Conservation (phyloP, 176 grass and related monocot genomes). For the Carex kokanica region DNA sequence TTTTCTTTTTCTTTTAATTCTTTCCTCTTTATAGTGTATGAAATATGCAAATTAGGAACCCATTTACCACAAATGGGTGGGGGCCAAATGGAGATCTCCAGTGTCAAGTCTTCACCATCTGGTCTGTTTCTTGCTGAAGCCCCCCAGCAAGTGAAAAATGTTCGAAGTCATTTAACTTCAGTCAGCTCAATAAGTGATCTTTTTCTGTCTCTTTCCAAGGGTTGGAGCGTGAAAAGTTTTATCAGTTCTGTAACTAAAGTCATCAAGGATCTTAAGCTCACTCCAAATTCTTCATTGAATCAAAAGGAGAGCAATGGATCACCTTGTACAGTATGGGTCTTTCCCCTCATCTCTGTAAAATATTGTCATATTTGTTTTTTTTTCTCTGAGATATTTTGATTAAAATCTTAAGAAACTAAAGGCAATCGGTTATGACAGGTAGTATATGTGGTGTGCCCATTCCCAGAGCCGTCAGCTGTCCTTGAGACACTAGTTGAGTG, state of each 20-base stretch:
- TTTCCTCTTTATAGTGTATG: conserved; percentile 60
- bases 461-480: conserved; percentile 74
- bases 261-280: conserved; percentile 76
- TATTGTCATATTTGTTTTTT: conserved; percentile 11
- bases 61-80: conserved; percentile 63
- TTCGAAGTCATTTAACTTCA: conserved; percentile 43
- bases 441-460: conserved; percentile 92
- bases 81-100: conserved; percentile 64
- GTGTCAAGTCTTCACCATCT: conserved; percentile 62
- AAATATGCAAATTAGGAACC: conserved; percentile 86
- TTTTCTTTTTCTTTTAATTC: conserved; percentile 18
- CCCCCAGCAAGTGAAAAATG: conserved; percentile 76
- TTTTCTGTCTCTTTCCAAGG: conserved; percentile 75
- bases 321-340: conserved; percentile 73
- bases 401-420: neutral
- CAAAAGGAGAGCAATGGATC: conserved; percentile 80
- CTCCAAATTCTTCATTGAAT: conserved; percentile 58
- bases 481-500: conserved; percentile 82
- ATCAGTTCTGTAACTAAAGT: conserved; percentile 58
- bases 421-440: conserved; percentile 40
- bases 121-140: conserved; percentile 81
- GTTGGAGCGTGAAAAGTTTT: conserved; percentile 77
- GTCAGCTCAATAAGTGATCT: conserved; percentile 69
- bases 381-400: conserved; percentile 14
- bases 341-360: conserved; percentile 20